Conservation (phyloP, 2,329 filamentous ascomycete genomes). For the Pseudopithomyces maydicus region DNA sequence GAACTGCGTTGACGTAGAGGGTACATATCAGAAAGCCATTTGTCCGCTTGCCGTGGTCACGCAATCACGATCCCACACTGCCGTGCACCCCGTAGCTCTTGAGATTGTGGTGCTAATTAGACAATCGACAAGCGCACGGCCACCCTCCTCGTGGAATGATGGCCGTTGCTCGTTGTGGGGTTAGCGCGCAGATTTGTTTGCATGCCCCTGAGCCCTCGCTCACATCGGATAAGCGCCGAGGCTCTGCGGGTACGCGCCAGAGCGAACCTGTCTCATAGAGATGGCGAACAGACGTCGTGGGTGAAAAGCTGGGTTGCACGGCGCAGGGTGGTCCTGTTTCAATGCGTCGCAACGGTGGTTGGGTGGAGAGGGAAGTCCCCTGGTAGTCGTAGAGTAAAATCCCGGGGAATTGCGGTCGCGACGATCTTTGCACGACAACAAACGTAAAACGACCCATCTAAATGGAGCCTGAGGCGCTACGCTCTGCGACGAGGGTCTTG, state of each 20-base stretch:
- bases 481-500: conserved; percentile 12
- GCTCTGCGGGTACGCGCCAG: conserved; percentile 28
- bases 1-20: not conserved
- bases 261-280: conserved; percentile 20
- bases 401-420: conserved; percentile 6
- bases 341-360: conserved; percentile 11
- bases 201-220: conserved; percentile 25
- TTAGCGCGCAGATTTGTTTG: conserved; percentile 24
- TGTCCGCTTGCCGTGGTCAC: not conserved
- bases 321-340: conserved; percentile 17
- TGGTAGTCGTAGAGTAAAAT: not conserved
- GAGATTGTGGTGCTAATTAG: not conserved
- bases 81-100: not conserved
- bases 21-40: not conserved
- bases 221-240: conserved; percentile 33
- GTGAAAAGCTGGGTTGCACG: conserved; percentile 28
- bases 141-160: conserved; percentile 18
- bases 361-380: conserved; percentile 7
- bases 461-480: conserved; percentile 32
- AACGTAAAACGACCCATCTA: conserved; percentile 25
- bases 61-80: not conserved
- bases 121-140: conserved; percentile 8
- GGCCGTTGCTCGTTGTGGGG: conserved; percentile 25
- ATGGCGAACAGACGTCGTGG: conserved; percentile 18
- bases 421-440: conserved; percentile 24